Percentiles rank a stretch among this genome's conserved stretches.
Evolutionary conservation across 192 early-diverging fungal genomes (phyloP).

Genomic region (Entophlyctis luteolus): DNA sequence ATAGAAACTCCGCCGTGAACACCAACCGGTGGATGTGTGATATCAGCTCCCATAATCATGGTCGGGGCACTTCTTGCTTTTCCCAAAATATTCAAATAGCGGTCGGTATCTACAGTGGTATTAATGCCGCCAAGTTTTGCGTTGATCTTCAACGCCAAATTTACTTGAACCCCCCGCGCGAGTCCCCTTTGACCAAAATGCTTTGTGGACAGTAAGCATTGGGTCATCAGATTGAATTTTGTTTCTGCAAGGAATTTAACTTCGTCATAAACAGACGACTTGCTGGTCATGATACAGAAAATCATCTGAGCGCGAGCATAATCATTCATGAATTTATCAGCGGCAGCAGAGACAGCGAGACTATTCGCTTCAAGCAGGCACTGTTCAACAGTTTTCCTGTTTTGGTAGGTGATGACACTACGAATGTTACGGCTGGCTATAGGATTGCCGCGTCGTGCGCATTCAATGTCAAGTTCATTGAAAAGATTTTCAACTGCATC

Average conservation of each 20-base stretch:
- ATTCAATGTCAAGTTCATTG: background rate
- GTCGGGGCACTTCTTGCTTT: constrained; percentile 39
- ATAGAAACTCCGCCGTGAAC: constrained; percentile 39
- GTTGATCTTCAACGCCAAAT: constrained; percentile 56
- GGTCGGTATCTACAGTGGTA: background rate
- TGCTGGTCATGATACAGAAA: background rate
- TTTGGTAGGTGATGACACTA: background rate
- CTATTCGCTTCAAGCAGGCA: background rate
- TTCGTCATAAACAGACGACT: constrained; percentile 56
- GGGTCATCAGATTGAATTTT: constrained; percentile 64
- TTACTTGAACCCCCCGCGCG: constrained; percentile 66
- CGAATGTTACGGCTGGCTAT: background rate
- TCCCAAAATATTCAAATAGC: background rate
- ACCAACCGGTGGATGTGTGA: constrained; percentile 79
- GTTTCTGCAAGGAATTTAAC: constrained; percentile 79
- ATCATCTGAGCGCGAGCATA: background rate
- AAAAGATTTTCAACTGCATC: background rate
- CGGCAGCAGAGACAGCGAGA: background rate
- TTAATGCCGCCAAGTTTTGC: constrained; percentile 21
- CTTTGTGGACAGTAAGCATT: constrained; percentile 31
- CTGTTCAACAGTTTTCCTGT: background rate
- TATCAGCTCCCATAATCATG: constrained; percentile 85
- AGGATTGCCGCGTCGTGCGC: background rate
- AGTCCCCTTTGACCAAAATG: constrained; percentile 31
- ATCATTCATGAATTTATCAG: background rate